Conservation (phyloP, 1,284 basidiomycete species). For the Spongiforma sp. region DNA sequence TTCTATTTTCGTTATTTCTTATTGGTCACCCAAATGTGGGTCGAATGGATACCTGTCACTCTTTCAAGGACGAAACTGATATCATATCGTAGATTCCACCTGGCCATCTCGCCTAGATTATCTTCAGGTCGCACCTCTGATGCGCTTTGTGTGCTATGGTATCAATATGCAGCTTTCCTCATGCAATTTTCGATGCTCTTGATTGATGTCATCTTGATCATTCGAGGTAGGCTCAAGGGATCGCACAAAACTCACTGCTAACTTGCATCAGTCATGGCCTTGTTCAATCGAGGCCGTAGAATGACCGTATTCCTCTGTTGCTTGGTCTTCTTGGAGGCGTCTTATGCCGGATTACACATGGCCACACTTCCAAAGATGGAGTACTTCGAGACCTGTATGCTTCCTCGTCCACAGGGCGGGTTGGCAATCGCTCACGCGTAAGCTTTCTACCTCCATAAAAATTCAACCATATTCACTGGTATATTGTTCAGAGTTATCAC, state of each 20-base stretch:
- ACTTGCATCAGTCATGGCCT: constrained; percentile 21
- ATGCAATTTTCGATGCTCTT: constrained; percentile 8
- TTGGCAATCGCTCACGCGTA: background rate
- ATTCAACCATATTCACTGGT: background rate
- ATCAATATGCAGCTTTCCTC: constrained; percentile 11
- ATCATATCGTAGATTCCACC: constrained; percentile 13
- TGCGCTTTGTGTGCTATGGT: constrained; percentile 21
- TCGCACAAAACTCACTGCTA: background rate
- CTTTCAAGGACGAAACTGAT: background rate
- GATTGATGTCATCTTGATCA: constrained; percentile 18
- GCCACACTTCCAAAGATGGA: background rate
- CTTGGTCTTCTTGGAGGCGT: constrained; percentile 17
- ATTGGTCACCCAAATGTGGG: constrained; percentile 23
- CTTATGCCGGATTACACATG: background rate
- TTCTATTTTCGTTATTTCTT: constrained; percentile 27
- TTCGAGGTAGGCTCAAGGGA: constrained; percentile 22
- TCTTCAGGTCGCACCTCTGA: constrained; percentile 18
- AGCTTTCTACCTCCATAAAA: background rate
- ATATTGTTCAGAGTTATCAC: constrained; percentile 4
- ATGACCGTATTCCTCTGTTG: constrained; percentile 8
- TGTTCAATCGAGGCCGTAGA: constrained; percentile 30
- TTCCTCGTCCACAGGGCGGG: background rate
- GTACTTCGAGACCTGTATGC: constrained; percentile 20
- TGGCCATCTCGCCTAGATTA: constrained; percentile 13
- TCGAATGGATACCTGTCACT: no score